Evolutionary conservation across 345 rosid genomes (phyloP).

Genomic region (Luvunga scandens): DNA sequence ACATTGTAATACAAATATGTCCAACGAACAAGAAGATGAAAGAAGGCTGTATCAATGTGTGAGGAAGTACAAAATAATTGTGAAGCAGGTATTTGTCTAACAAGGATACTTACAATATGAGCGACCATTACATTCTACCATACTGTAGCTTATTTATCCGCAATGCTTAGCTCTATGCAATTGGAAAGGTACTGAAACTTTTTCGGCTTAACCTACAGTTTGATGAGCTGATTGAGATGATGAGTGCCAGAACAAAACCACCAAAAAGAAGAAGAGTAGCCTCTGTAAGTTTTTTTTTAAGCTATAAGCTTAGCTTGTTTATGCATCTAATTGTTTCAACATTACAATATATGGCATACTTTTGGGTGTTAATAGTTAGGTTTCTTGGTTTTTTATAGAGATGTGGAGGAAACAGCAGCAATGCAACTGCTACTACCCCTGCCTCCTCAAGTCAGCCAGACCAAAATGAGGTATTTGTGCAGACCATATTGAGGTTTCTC

Average conservation of each 20-base stretch:
- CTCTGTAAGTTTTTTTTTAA: not conserved
- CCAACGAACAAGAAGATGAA: constrained; percentile 30
- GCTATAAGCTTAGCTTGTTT: not conserved
- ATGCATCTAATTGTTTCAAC: not conserved
- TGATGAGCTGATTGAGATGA: constrained; percentile 27
- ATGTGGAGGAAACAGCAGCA: not conserved
- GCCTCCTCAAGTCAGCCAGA: constrained; percentile 16
- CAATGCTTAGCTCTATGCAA: not conserved
- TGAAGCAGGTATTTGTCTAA: constrained; percentile 28
- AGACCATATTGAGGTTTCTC: constrained; percentile 23
- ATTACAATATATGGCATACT: too few relatives aligned
- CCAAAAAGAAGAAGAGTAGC: constrained; percentile 23
- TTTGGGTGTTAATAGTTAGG: not conserved
- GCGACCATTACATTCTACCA: not conserved
- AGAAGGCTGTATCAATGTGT: constrained; percentile 31
- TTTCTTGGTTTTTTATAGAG: constrained; percentile 14
- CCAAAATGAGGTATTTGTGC: constrained; percentile 19
- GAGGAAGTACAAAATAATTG: constrained; percentile 31
- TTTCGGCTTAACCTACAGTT: constrained; percentile 9
- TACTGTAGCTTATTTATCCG: not conserved
- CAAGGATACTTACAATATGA: not conserved
- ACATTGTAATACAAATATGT: constrained; percentile 1
- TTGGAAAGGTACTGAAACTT: not conserved
- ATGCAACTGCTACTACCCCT: not conserved
- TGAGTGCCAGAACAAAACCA: constrained; percentile 20